Evolutionary conservation across 441 rosid genomes (phyloP).

Genomic region (Mallotus japonicus): DNA sequence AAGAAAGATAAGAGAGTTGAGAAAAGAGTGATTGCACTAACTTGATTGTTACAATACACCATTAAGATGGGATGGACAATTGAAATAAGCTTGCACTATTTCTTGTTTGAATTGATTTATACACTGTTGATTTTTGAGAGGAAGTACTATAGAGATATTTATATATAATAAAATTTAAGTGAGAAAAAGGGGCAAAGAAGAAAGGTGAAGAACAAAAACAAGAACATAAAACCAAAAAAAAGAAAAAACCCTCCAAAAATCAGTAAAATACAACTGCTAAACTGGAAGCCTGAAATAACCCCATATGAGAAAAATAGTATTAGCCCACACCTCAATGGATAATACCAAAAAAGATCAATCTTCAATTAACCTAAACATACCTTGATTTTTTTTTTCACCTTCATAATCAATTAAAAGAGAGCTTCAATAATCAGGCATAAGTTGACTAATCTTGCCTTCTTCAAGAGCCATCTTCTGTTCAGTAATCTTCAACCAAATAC

Average conservation of each 20-base stretch:
- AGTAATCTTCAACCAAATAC: slow-evolving; percentile 84
- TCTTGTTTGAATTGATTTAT: slow-evolving; percentile 32
- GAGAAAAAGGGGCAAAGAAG: background rate
- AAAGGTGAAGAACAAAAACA: background rate
- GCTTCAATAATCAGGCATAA: slow-evolving; percentile 83
- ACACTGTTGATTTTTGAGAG: slow-evolving; percentile 36
- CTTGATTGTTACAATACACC: slow-evolving; percentile 10
- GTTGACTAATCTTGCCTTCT: slow-evolving; percentile 79
- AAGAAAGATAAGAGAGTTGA: background rate
- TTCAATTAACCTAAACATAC: slow-evolving; percentile 18
- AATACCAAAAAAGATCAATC: slow-evolving; percentile 3
- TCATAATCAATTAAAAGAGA: background rate
- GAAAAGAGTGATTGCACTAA: slow-evolving; percentile 7
- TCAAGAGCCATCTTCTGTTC: slow-evolving; percentile 78
- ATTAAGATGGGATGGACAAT: background rate
- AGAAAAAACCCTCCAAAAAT: slow-evolving; percentile 23
- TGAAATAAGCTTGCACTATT: slow-evolving; percentile 23
- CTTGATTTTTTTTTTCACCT: background rate
- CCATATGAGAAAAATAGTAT: slow-evolving; percentile 16
- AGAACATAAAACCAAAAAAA: background rate
- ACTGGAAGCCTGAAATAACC: background rate
- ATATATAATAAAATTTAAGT: background rate
- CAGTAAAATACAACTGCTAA: slow-evolving; percentile 17
- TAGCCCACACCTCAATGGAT: slow-evolving; percentile 22
- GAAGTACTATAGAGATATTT: slow-evolving; percentile 8